A percentile compares a stretch with the other conserved stretches of the same genome.
These are phyloP conservation scores for Lodderomyces theae DNA, from an alignment of 1,139 yeast genomes.

Conservation along the genomic window DNA sequence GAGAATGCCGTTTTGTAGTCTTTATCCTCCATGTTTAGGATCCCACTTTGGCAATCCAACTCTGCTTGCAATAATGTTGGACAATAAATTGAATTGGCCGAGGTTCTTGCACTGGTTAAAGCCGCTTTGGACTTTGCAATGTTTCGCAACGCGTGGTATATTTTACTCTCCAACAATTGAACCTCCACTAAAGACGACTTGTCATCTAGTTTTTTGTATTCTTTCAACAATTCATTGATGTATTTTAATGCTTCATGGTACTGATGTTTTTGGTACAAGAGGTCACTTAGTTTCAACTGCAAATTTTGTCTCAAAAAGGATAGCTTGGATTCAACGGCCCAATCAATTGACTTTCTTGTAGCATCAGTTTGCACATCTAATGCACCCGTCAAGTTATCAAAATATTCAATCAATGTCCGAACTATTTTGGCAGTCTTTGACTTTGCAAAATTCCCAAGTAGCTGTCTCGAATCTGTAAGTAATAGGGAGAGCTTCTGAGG, in stretches of 20 bases:
- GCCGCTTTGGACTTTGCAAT: slow-evolving; percentile 92
- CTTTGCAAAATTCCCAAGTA: slow-evolving; percentile 79
- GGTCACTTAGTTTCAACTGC: slow-evolving; percentile 76
- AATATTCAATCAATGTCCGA: slow-evolving; percentile 70
- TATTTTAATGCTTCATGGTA: slow-evolving; percentile 73
- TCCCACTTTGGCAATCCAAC: slow-evolving; percentile 92
- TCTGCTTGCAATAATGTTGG: slow-evolving; percentile 95
- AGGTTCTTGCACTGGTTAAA: slow-evolving; percentile 91
- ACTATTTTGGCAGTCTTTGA: slow-evolving; percentile 92
- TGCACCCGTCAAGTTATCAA: slow-evolving; percentile 67
- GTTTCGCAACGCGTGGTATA: slow-evolving; percentile 88
- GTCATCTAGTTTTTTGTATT: slow-evolving; percentile 92
- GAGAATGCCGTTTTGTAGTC: slow-evolving; percentile 96
- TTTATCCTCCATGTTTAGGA: slow-evolving; percentile 93
- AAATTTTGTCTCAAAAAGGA: slow-evolving; percentile 85
- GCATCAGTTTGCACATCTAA: slow-evolving; percentile 71
- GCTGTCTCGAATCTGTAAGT: slow-evolving; percentile 65
- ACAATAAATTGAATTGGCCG: slow-evolving; percentile 93
- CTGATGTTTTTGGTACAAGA: slow-evolving; percentile 63
- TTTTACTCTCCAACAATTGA: slow-evolving; percentile 85
- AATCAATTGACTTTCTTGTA: slow-evolving; percentile 76
- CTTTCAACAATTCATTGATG: slow-evolving; percentile 69
- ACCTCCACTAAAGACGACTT: slow-evolving; percentile 94
- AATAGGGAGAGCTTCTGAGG: slow-evolving; percentile 55
- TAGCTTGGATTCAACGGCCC: slow-evolving; percentile 84